phyloP scores from a whole-genome alignment of 208 protist species.

The Polymyxa betae region DNA sequence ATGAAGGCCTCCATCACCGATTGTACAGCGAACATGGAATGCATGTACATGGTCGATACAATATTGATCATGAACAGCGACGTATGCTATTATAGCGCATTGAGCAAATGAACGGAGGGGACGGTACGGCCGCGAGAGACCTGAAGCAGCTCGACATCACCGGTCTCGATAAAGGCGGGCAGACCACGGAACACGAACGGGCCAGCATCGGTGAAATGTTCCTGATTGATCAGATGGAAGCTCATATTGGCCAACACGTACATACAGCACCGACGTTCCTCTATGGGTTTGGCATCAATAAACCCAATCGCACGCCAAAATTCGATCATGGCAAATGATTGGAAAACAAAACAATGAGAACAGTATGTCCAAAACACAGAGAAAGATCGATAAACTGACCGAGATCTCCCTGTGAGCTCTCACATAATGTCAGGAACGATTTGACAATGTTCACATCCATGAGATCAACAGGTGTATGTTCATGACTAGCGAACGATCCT shows the following conservation, averaged over 20 bases:
- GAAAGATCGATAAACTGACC: too few species aligned
- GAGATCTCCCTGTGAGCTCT: slow-evolving; percentile 19
- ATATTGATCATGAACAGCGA: slow-evolving; percentile 44
- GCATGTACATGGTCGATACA: slow-evolving; percentile 38
- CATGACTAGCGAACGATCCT: slow-evolving; percentile 49
- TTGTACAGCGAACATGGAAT: slow-evolving; percentile 41
- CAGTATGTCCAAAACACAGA: too few species aligned
- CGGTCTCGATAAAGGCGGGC: slow-evolving; percentile 16
- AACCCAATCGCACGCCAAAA: background rate
- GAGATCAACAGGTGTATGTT: slow-evolving; percentile 39
- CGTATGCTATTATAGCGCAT: background rate
- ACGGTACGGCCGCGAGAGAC: background rate
- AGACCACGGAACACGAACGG: slow-evolving; percentile 45
- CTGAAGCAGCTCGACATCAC: slow-evolving; percentile 33
- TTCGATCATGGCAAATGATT: too few species aligned
- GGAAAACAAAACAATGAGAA: too few species aligned
- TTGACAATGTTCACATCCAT: slow-evolving; percentile 46
- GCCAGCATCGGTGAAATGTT: slow-evolving; percentile 23
- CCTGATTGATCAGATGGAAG: slow-evolving; percentile 30
- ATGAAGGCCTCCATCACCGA: slow-evolving; percentile 45
- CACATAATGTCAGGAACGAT: slow-evolving; percentile 11
- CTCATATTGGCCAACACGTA: slow-evolving; percentile 22
- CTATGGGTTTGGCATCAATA: background rate
- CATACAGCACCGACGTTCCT: slow-evolving; percentile 23
- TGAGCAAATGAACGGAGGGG: background rate